phyloP scores from a whole-genome alignment of 495 filamentous ascomycete genomes.

The Polyplosphaeria fusca region DNA sequence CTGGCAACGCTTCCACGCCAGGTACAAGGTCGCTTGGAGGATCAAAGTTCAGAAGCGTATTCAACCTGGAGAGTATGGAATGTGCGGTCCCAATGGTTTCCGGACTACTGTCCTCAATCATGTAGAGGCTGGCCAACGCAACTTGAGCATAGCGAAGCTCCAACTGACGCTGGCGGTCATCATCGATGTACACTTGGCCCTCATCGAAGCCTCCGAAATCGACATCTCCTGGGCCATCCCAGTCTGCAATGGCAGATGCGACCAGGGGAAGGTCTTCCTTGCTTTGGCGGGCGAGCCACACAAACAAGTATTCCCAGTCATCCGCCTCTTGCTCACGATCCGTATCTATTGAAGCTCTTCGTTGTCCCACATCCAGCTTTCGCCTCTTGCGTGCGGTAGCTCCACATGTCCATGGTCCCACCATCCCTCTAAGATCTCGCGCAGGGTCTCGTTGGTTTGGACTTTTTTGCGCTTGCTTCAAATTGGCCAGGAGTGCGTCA shows the following conservation, averaged over 20 bases:
- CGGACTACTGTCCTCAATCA: slow-evolving; percentile 56
- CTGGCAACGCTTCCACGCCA: slow-evolving; percentile 34
- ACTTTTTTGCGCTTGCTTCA: slow-evolving; percentile 39
- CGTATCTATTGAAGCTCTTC: slow-evolving; percentile 2
- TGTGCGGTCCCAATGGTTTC: slow-evolving; percentile 61
- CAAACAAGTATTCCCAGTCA: slow-evolving; percentile 76
- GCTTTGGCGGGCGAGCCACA: slow-evolving; percentile 72
- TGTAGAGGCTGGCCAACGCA: slow-evolving; percentile 69
- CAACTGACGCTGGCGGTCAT: slow-evolving; percentile 53
- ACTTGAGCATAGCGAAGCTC: slow-evolving; percentile 66
- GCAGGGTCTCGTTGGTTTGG: slow-evolving; percentile 37
- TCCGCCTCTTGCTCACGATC: slow-evolving; percentile 28
- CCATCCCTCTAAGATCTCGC: slow-evolving; percentile 69
- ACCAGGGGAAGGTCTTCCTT: slow-evolving; percentile 47
- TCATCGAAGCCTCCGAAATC: slow-evolving; percentile 70
- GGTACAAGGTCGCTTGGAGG: slow-evolving; percentile 44
- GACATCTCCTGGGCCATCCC: slow-evolving; percentile 77
- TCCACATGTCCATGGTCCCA: slow-evolving; percentile 81
- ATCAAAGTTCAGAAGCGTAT: slow-evolving; percentile 59
- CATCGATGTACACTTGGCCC: slow-evolving; percentile 46
- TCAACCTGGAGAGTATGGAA: slow-evolving; percentile 58
- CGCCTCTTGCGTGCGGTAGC: slow-evolving; percentile 60
- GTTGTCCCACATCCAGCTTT: slow-evolving; percentile 43
- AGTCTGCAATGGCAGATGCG: slow-evolving; percentile 63
- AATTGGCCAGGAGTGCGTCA: slow-evolving; percentile 65